A percentile compares a stretch with the other conserved stretches of the same genome.
These are phyloP conservation scores for Pleodorina starrii DNA, from an alignment of 139 green algal species.

Conservation along the genomic window DNA sequence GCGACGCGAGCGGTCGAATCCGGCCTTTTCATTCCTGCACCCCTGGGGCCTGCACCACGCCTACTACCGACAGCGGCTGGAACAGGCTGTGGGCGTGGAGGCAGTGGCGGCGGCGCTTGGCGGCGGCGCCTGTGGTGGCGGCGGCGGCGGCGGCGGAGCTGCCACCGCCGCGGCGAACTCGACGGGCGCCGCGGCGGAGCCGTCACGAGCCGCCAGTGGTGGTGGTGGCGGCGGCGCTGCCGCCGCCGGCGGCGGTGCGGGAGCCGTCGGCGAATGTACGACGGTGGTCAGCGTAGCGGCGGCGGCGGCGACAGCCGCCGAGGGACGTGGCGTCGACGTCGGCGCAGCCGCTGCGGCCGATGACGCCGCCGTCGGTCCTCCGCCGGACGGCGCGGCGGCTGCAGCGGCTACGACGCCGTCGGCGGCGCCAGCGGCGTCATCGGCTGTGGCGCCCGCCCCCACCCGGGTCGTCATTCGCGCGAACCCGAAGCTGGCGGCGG, in stretches of 20 bases:
- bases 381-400: not conserved
- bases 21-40: conserved; percentile 76
- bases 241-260: too few relatives aligned
- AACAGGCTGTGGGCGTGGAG: conserved; percentile 30
- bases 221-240: not conserved
- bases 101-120: conserved; percentile 27
- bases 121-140: too few relatives aligned
- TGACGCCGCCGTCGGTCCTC: too few relatives aligned
- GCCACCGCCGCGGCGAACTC: not conserved
- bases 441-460: not conserved
- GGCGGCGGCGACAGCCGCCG: not conserved
- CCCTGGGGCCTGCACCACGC: conserved; percentile 64
- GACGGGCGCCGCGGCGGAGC: too few relatives aligned
- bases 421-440: not conserved
- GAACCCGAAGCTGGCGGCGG: conserved; percentile 41
- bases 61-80: conserved; percentile 64
- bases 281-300: not conserved
- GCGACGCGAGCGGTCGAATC: conserved; percentile 72
- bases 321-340: too few relatives aligned
- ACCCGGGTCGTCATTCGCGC: conserved; percentile 33
- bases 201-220: not conserved
- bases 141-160: not conserved
- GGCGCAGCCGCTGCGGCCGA: too few relatives aligned
- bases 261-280: not conserved
- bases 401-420: not conserved